Evolutionary conservation across 169 alveolate genomes (phyloP).

Genomic region (Plasmodium malariae): DNA sequence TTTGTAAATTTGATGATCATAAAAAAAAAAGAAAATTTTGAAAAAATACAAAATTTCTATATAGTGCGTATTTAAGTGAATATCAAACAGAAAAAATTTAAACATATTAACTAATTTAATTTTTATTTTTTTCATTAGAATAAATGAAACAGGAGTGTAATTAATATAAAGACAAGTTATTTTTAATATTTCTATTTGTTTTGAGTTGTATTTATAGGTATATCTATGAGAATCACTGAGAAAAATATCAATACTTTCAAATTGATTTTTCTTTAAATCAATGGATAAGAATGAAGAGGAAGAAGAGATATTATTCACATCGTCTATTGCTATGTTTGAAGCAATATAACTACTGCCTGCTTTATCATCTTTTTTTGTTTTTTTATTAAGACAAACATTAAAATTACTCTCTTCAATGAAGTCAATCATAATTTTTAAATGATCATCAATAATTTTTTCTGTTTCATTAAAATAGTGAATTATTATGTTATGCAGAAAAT

Average conservation of each 20-base stretch:
- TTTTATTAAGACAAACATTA: background rate
- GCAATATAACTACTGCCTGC: background rate
- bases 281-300: conserved; percentile 26
- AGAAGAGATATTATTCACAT: conserved; percentile 17
- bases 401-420: conserved; percentile 34
- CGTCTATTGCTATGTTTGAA: background rate
- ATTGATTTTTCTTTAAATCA: conserved; percentile 31
- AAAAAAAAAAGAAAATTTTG: conserved; percentile 50
- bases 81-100: conserved; percentile 32
- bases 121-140: conserved; percentile 40
- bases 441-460: conserved; percentile 1
- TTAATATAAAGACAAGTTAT: conserved; percentile 57
- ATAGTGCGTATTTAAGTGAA: conserved; percentile 32
- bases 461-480: conserved; percentile 32
- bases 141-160: conserved; percentile 70
- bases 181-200: conserved; percentile 62
- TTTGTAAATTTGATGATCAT: conserved; percentile 49
- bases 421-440: conserved; percentile 22
- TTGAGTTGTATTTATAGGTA: conserved; percentile 43
- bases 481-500: conserved; percentile 41
- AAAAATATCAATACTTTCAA: conserved; percentile 28
- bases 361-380: background rate
- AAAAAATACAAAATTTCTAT: conserved; percentile 54
- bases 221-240: background rate
- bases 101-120: conserved; percentile 15